Conservation (phyloP, 352 stramenopile species). For the Pythium sukuiense region DNA sequence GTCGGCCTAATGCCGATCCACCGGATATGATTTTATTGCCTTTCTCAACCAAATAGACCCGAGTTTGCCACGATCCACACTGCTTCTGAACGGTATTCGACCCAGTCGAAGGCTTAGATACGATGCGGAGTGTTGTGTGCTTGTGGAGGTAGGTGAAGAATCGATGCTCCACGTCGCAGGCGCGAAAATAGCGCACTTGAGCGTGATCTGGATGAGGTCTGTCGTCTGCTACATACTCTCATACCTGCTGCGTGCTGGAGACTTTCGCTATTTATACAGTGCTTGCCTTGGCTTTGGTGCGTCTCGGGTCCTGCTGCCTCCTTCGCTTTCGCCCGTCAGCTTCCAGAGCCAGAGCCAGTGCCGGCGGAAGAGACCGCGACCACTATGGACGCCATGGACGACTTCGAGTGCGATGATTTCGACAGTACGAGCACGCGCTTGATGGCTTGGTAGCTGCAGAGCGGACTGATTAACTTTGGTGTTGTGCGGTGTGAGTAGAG, state of each 20-base stretch:
- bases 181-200: neutral
- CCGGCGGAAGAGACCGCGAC: neutral
- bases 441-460: neutral
- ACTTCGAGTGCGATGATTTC: slow-evolving; percentile 72
- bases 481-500: slow-evolving; percentile 31
- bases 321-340: neutral
- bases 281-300: neutral
- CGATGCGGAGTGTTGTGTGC: too few relatives aligned
- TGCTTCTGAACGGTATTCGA: too few relatives aligned
- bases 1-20: neutral
- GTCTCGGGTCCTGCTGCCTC: neutral
- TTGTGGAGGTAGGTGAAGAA: too few relatives aligned
- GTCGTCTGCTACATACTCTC: too few relatives aligned
- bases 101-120: neutral
- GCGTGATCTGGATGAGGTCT: too few relatives aligned
- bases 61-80: neutral
- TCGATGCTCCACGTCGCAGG: neutral
- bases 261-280: neutral
- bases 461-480: slow-evolving; percentile 4
- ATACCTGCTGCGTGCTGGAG: too few relatives aligned
- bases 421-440: slow-evolving; percentile 42
- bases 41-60: slow-evolving; percentile 15
- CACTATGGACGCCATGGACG: slow-evolving; percentile 36
- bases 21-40: slow-evolving; percentile 11
- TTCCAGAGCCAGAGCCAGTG: neutral